Base-by-base conservation (phyloP, 2,329 filamentous ascomycete species). In the Teratosphaeria zuluensis region DNA sequence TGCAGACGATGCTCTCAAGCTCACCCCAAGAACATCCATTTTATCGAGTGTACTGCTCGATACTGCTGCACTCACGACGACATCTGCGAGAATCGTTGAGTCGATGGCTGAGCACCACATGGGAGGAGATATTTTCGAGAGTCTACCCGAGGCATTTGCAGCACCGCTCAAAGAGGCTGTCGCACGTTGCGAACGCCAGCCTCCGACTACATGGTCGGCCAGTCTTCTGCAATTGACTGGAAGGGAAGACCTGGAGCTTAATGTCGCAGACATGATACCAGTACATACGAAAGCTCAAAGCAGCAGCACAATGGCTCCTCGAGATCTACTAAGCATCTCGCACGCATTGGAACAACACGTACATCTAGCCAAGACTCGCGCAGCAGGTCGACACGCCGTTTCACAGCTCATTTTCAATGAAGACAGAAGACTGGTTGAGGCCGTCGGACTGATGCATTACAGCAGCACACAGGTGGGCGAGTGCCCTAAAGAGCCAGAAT, bases 381-480 rank as follows among this genome's bases (percentile, higher is more conserved):
- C 94, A 70, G 87, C 87, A 33, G 90, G 96, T 68, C 64, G 71
- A 30, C 86, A 92, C 71, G 82, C 86, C 9, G 85, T 97, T 7
- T 95, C 94, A 32, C 85, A 86, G 56, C 79, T 94, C 8, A 86
- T 99, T 31, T 99, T 97, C 80, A 87, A 86, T 60, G 91, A 97
- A 64, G 94, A 99, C 68, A 85, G 91, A 60, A 86, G 94, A 38
- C 86, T 95, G 58, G 86, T 90, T 61, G 94, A 99, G 75, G 94
- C 91, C 0, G 85, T 87, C 57, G 84, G 82, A 56, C 79, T 99
- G 58, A 79, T 99, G n/a, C 92, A 94, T 58, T 94, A 94, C 31
- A 85, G 88, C 56, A 89, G 88, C 68, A 81, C 90, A 14, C 85
- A 92, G 51, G 78, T 89, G 11, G 85, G 92, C n/a, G 87, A 89